These are phyloP conservation scores for Spatholobus suberectus DNA, from an alignment of 306 rosid species.

Conservation along the genomic window DNA sequence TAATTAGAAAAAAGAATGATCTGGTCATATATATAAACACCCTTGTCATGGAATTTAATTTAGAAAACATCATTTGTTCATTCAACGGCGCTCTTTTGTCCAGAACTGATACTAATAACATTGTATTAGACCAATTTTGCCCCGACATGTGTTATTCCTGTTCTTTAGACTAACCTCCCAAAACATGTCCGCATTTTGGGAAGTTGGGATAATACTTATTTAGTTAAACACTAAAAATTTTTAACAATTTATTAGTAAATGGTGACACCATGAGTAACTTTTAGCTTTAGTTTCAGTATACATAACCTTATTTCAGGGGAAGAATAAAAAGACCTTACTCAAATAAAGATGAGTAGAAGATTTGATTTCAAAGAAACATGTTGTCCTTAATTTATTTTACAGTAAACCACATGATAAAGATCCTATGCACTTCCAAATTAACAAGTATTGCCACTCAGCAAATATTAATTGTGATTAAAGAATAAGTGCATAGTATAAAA, in stretches of 20 bases:
- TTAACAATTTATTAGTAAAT: not conserved
- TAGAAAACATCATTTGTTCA: not conserved
- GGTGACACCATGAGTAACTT: not conserved
- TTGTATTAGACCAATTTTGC: not conserved
- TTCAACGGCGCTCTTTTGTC: not conserved
- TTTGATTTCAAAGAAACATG: not conserved
- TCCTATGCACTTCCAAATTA: not conserved
- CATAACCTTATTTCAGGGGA: not conserved
- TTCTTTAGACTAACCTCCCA: not conserved
- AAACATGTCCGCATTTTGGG: not conserved
- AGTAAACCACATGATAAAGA: not conserved
- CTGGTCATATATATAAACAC: not conserved
- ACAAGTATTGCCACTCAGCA: not conserved
- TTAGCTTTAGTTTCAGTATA: not conserved
- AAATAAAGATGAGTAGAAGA: conserved; percentile 1
- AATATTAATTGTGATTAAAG: conserved; percentile 5
- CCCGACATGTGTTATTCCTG: not conserved
- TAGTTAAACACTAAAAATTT: not conserved
- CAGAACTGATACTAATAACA: conserved; percentile 1
- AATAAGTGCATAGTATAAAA: not conserved
- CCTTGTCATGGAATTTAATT: conserved; percentile 1
- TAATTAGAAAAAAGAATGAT: not conserved
- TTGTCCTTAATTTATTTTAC: not conserved
- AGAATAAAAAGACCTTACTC: not conserved
- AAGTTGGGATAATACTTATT: not conserved